phyloP scores from a whole-genome alignment of 2,329 filamentous ascomycete species.

The Phialocephala sp. region DNA sequence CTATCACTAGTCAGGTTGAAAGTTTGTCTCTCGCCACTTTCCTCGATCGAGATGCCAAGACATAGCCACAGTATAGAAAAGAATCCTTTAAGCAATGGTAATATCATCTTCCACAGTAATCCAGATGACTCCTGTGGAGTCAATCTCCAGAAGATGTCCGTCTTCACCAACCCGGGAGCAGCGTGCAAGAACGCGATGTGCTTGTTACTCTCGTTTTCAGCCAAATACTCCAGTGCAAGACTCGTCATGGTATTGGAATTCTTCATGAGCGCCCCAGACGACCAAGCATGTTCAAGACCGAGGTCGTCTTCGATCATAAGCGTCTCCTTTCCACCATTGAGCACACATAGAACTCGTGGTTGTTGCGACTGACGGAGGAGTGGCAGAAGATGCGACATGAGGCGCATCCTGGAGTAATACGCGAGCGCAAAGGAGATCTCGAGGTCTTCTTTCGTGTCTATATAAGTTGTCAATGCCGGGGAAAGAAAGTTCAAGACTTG shows the following conservation, averaged over 20 bases:
- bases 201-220: constrained; percentile 44
- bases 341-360: constrained; percentile 58
- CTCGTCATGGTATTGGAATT: constrained; percentile 53
- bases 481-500: not conserved
- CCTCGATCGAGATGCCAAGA: constrained; percentile 12
- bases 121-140: constrained; percentile 32
- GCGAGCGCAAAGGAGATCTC: constrained; percentile 54
- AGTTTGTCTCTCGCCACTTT: constrained; percentile 45
- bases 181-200: constrained; percentile 47
- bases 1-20: constrained; percentile 41
- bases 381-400: not conserved
- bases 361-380: constrained; percentile 49
- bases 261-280: constrained; percentile 46
- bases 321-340: constrained; percentile 58
- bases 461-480: not conserved
- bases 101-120: not conserved
- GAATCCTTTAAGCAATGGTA: not conserved
- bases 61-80: constrained; percentile 10
- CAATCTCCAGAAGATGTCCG: constrained; percentile 40
- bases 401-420: constrained; percentile 48
- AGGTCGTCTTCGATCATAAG: constrained; percentile 52
- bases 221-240: constrained; percentile 53
- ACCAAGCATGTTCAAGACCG: constrained; percentile 28
- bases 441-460: constrained; percentile 61
- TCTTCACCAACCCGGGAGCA: constrained; percentile 41